Conservation (phyloP, 2,329 filamentous ascomycete genomes). For the Colletotrichum sp. region DNA sequence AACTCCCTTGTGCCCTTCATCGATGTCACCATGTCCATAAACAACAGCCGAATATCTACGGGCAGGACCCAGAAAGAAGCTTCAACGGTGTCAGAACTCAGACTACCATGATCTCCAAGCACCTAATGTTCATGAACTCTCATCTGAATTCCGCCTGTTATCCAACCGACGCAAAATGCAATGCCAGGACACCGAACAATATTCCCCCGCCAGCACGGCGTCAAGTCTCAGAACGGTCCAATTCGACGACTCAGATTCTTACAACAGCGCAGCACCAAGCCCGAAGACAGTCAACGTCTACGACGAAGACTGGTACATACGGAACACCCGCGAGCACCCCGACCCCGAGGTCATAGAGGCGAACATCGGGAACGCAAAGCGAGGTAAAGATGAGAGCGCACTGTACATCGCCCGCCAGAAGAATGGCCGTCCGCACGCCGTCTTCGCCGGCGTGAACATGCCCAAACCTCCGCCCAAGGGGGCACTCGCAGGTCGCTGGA, state of each 20-base stretch:
- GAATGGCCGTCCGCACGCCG: neutral
- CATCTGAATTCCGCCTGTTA: neutral
- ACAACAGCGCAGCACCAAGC: neutral
- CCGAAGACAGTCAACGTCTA: neutral
- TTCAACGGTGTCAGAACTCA: neutral
- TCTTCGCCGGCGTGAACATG: neutral
- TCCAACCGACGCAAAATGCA: neutral
- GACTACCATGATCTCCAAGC: neutral
- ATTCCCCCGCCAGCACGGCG: neutral
- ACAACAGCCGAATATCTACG: neutral
- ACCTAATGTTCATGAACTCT: neutral
- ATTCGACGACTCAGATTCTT: neutral
- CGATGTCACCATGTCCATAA: fast-evolving
- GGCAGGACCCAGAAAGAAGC: neutral
- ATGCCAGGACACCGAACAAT: neutral
- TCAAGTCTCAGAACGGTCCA: neutral
- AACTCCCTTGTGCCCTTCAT: neutral
- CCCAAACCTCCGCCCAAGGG: neutral
- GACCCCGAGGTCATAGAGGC: neutral
- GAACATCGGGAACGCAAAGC: neutral
- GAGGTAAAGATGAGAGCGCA: neutral
- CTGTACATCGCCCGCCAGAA: neutral
- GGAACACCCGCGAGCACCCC: neutral
- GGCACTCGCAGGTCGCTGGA: neutral
- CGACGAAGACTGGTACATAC: neutral